Evolutionary conservation across 2,329 filamentous ascomycete species (phyloP).

Genomic region (Sclerotiophoma versabilis): DNA sequence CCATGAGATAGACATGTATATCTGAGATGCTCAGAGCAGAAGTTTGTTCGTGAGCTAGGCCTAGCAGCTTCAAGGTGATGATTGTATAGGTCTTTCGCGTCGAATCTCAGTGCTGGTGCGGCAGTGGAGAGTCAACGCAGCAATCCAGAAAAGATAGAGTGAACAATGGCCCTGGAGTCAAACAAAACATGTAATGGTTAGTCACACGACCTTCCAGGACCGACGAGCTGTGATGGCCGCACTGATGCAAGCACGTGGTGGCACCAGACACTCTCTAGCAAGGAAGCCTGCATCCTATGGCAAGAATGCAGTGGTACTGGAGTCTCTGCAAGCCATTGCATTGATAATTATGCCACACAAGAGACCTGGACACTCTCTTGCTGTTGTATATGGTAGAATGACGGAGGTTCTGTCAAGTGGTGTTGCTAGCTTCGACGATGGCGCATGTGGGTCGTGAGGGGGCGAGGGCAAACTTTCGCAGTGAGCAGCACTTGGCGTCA

Average conservation of each 20-base stretch:
- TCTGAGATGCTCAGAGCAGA: too few relatives aligned
- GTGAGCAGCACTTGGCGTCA: slow-evolving; percentile 11
- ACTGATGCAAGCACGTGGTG: slow-evolving; percentile 1
- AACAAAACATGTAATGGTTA: neutral
- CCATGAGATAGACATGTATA: too few relatives aligned
- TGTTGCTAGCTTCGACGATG: slow-evolving; percentile 1
- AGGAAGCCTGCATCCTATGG: neutral
- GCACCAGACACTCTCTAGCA: neutral
- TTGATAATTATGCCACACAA: too few relatives aligned
- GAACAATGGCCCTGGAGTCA: too few relatives aligned
- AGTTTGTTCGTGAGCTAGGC: too few relatives aligned
- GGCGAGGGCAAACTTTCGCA: slow-evolving; percentile 12
- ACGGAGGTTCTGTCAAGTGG: neutral
- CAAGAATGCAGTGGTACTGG: neutral
- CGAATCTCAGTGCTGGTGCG: too few relatives aligned
- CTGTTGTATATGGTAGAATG: neutral
- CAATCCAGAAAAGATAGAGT: too few relatives aligned
- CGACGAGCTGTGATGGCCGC: neutral
- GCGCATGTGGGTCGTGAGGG: slow-evolving; percentile 15
- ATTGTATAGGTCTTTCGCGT: too few relatives aligned
- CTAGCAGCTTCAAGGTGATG: too few relatives aligned
- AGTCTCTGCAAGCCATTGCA: too few relatives aligned
- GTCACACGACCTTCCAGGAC: slow-evolving; percentile 4
- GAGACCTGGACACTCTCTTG: neutral
- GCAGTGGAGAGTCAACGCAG: too few relatives aligned